Conservation (phyloP, 2,329 filamentous ascomycete species). For the Cladophialophora exuberans region DNA sequence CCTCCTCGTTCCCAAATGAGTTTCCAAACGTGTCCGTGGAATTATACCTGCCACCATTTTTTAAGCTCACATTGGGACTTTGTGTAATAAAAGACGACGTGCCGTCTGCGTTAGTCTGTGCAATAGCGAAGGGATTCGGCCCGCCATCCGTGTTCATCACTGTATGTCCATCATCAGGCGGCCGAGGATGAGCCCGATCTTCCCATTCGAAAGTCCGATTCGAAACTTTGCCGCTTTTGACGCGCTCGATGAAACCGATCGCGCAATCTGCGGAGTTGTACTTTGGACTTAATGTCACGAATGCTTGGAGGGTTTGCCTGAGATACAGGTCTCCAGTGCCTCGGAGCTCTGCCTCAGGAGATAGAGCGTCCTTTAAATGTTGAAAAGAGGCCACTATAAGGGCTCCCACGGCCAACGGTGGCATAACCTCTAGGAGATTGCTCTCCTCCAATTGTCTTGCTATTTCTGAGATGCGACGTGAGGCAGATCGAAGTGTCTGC, state of each 20-base stretch:
- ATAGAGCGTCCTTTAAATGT: constrained; percentile 16
- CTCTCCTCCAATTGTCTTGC: constrained; percentile 5
- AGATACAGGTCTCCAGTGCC: constrained; percentile 9
- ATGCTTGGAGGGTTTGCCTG: constrained; percentile 9
- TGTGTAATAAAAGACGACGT: constrained; percentile 1
- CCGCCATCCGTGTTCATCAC: background rate
- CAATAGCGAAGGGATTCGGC: background rate
- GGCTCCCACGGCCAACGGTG: constrained; percentile 7
- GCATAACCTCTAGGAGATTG: constrained; percentile 1
- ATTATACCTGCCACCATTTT: background rate
- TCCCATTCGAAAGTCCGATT: constrained; percentile 14
- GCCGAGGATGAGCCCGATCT: constrained; percentile 4
- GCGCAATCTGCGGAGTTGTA: constrained; percentile 13
- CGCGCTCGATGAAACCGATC: constrained; percentile 12
- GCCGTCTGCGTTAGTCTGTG: background rate
- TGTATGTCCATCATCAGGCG: constrained; percentile 6
- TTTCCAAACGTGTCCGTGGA: constrained; percentile 2
- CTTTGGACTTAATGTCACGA: background rate
- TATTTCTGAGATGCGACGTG: constrained; percentile 15
- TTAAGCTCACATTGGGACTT: background rate
- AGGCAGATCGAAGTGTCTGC: constrained; percentile 4
- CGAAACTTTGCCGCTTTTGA: constrained; percentile 2
- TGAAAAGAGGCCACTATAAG: constrained; percentile 10
- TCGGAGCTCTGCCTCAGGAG: background rate
- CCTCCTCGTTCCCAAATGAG: constrained; percentile 1